phyloP scores from a whole-genome alignment of 495 filamentous ascomycete genomes.

The Penicillium verhagenii region DNA sequence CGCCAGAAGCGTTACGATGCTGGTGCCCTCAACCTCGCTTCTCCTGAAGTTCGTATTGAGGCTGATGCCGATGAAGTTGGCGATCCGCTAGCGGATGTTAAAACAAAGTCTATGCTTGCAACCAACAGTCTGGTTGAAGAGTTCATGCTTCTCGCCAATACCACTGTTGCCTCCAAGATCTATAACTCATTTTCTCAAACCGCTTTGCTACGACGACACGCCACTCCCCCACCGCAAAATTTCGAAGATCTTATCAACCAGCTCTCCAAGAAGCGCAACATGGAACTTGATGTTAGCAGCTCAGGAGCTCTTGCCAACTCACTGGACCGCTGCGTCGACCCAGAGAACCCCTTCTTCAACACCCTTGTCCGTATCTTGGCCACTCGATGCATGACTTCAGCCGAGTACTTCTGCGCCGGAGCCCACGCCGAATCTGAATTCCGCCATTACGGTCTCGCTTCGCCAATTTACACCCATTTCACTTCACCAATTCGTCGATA shows the following conservation, averaged over 20 bases:
- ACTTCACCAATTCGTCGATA: constrained; percentile 96
- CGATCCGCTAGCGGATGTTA: constrained; percentile 86
- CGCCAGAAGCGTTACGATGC: constrained; percentile 94
- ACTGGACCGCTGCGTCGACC: constrained; percentile 78
- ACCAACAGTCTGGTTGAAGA: constrained; percentile 98
- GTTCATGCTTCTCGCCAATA: constrained; percentile 99
- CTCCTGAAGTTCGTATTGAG: constrained; percentile 91
- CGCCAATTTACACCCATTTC: constrained; percentile 98
- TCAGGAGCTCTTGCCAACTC: constrained; percentile 90
- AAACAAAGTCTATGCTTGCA: constrained; percentile 89
- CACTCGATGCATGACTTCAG: constrained; percentile 98
- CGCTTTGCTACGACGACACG: constrained; percentile 88
- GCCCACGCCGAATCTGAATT: constrained; percentile 91
- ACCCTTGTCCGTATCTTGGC: constrained; percentile 95
- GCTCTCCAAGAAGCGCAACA: constrained; percentile 75
- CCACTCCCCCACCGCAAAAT: constrained; percentile 86
- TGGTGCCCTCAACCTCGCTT: constrained; percentile 90
- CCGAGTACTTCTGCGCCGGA: constrained; percentile 95
- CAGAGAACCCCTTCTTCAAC: constrained; percentile 94
- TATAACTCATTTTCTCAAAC: constrained; percentile 91
- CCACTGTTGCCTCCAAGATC: constrained; percentile 82
- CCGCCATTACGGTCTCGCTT: constrained; percentile 92
- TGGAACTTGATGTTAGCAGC: constrained; percentile 77
- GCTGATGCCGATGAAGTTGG: constrained; percentile 94
- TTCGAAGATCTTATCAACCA: constrained; percentile 93